These are phyloP conservation scores for Linnemannia exigua DNA, from an alignment of 192 early-diverging fungal genomes.

Conservation along the genomic window DNA sequence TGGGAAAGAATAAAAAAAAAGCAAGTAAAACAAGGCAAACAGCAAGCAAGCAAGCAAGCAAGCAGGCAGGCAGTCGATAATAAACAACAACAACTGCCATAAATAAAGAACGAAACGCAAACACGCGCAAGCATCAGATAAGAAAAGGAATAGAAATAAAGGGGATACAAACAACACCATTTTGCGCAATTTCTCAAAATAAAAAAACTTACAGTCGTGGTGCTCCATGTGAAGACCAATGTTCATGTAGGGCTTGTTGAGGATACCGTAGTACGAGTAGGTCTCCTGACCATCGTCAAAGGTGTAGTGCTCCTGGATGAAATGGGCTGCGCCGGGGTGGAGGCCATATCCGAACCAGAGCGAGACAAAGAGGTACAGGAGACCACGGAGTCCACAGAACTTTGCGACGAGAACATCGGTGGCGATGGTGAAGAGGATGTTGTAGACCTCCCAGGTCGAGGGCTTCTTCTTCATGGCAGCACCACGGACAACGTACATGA, in stretches of 20 bases:
- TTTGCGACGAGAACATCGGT: constrained; percentile 68
- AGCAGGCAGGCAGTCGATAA: no score
- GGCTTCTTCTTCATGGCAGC: constrained; percentile 76
- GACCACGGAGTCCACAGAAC: constrained; percentile 73
- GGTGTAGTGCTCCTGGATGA: constrained; percentile 98
- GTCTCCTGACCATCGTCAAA: constrained; percentile 95
- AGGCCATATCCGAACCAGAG: constrained; percentile 88
- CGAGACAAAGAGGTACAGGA: constrained; percentile 77
- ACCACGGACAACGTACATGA: constrained; percentile 89
- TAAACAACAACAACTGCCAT: no score
- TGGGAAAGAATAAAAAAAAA: not conserved
- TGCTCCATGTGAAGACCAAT: constrained; percentile 99
- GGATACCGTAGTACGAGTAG: constrained; percentile 95
- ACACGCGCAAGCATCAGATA: constrained; percentile 8
- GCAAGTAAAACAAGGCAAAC: not conserved
- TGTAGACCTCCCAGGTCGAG: constrained; percentile 84
- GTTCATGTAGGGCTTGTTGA: constrained; percentile 93
- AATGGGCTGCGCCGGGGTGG: constrained; percentile 96
- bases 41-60: not conserved
- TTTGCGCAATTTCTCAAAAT: not conserved
- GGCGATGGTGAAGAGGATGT: constrained; percentile 76
- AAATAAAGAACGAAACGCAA: constrained; percentile 13
- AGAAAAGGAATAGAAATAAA: constrained; percentile 10
- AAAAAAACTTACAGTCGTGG: constrained; percentile 90
- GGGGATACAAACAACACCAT: constrained; percentile 15